Conservation (phyloP, 1,139 yeast species). For the Geotrichum citri-aurantii region DNA sequence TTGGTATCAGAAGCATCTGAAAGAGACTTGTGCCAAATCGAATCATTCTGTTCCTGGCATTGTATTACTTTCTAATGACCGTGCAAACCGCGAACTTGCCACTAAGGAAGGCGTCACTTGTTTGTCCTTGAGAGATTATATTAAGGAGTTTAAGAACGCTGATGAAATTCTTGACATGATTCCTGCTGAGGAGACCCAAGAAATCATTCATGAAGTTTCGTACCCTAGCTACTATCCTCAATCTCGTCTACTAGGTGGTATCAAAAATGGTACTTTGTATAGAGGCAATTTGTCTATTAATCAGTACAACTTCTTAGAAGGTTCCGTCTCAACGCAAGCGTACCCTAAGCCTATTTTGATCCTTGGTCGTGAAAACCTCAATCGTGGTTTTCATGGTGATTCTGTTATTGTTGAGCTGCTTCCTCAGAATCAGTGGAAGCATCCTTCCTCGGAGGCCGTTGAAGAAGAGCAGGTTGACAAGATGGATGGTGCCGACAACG, state of each 20-base stretch:
- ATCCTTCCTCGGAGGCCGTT: constrained; percentile 70
- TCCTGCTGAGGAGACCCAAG: constrained; percentile 47
- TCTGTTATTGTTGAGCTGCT: constrained; percentile 84
- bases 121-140: constrained; percentile 56
- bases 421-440: constrained; percentile 84
- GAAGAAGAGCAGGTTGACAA: constrained; percentile 67
- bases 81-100: constrained; percentile 59
- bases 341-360: constrained; percentile 79
- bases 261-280: constrained; percentile 77
- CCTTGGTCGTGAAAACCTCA: constrained; percentile 75
- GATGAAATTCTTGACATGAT: constrained; percentile 74
- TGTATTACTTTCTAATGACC: constrained; percentile 73
- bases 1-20: constrained; percentile 69
- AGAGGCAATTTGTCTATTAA: constrained; percentile 81
- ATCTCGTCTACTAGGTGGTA: constrained; percentile 84
- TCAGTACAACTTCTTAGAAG: constrained; percentile 84
- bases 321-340: constrained; percentile 65
- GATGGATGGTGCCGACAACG: constrained; percentile 44
- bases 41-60: constrained; percentile 40
- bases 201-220: constrained; percentile 46
- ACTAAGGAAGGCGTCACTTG: constrained; percentile 49
- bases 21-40: constrained; percentile 24
- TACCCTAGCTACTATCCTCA: constrained; percentile 77
- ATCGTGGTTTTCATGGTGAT: constrained; percentile 90
- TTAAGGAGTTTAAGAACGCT: constrained; percentile 68